Base-by-base conservation (phyloP, 2,329 filamentous ascomycete species). In the Fonsecaea nubica region DNA sequence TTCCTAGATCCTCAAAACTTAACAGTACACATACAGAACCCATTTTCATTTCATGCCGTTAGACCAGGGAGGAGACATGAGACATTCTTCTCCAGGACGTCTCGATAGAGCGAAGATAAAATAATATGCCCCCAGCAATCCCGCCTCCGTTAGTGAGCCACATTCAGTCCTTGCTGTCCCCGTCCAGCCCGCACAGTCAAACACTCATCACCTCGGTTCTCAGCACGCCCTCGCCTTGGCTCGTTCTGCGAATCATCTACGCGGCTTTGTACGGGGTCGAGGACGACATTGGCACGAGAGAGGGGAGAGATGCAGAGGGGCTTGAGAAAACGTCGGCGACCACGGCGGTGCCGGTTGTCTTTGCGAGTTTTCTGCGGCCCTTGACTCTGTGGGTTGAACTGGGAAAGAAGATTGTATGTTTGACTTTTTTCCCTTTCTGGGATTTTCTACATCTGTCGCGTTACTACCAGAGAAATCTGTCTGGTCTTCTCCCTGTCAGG, bases 281-380 rank as follows among this genome's bases (percentile, higher is more conserved):
- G 45, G 67, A 68, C 72, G 65, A 33, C n/a, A 13, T 13, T 25
- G 25, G 25, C 42, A 54, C 21, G 2, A 30, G n/a, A 15, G 40
- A 33, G 7, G 54, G 54, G 21, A 52, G 60, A 35, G 32, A 36
- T 12, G 35, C 36, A 30, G 13, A 4, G 8, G 55, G 30, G 15
- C 53, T 3, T 36, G 13, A 36, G n/a, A 48, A n/a, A 25, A 38
- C 13, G 54, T 30, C 58, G 60, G 54, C 6, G n/a, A 4, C n/a
- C 42, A 15, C 55, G 10, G 40, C 40, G 4, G 61, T 62, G 53
- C 84, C 81, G 58, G 85, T 97, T 0, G 83, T 97, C 2, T 82
- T 97, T 2, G 88, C 95, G 65, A 96, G 91, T 80, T 97, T 95
- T 79, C 80, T 96, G 78, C 85, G 92, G 67, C 90, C 94, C 73